Base-by-base conservation (phyloP, 1,139 yeast species). In the Nematodospora anomalae region DNA sequence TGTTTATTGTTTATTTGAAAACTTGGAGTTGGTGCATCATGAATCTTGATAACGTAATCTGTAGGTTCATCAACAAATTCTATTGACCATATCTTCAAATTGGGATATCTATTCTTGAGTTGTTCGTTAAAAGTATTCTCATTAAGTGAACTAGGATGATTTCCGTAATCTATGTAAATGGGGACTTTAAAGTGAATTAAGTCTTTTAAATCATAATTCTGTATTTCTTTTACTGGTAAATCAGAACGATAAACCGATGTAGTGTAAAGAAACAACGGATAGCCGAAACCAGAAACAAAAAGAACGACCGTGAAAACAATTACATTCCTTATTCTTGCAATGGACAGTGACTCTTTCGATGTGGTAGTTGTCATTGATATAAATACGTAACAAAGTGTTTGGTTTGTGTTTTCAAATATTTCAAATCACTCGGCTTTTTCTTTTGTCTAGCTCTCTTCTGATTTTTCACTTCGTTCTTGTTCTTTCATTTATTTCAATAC, bases 171-270 rank as follows among this genome's bases (percentile, higher is more conserved):
- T 4, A 83, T 44, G 47, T 72, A 76, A 1, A 86, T 76, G 0
- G 87, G 89, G n/a, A 83, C 67, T 11, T 58, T 58, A 41, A 79
- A 63, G 25, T 58, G 49, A 6, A 81, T 43, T n/a, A 62, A 59
- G 8, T 58, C 36, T 23, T 57, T 45, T 25, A 73, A 58, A 33
- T 61, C 48, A 38, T 73, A 60, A 6, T 57, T 47, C 36, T 68
- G 59, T 41, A 87, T 77, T 40, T 73, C 71, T 6, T 66, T 68
- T 8, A 69, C 59, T 4, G 95, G 95, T 34, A 89, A 65, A 18
- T 79, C 78, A 0, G 95, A 94, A 43, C 96, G 70, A 51, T 84
- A 78, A 7, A 87, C 79, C 14, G 80, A 71, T 4, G 96, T 86
- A 25, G 95, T 77, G 32, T 62, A 57, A 40, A 71, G 62, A 83